Base-by-base conservation (phyloP, 2,329 filamentous ascomycete genomes). In the Aspergillus sp. region DNA sequence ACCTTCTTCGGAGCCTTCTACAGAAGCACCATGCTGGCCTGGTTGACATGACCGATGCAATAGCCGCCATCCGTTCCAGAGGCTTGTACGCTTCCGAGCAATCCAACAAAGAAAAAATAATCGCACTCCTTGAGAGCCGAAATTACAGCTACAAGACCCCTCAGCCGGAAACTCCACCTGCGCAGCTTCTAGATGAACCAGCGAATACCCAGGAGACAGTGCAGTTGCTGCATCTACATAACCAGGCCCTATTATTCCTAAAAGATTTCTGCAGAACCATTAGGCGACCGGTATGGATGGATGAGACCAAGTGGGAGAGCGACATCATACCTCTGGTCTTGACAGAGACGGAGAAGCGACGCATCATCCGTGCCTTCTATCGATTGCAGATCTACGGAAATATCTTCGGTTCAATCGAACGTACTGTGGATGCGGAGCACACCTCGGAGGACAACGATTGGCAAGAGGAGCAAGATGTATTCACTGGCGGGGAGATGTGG, bases 51-150 rank as follows among this genome's bases (percentile, higher is more conserved):
- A 7, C 36, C 4, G 68, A 69, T 23, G 66, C 66, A 17, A 36
- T 70, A 11, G 44, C 58, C 30, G 66, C 67, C 8, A 36, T 67
- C 13, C 67, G 67, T 27, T 68, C 68, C 2, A 57, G 56, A 56
- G 60, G 58, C 1, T 27, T 70, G 1, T 30, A 57, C 3, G 58
- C 54, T 7, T 13, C 19, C 54, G 11, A 11, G 1, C 11, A 3
- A n/a, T 17, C 44, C 1, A 50, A 64, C 10, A 60, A 53, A n/a
- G 60, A 60, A 5, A 54, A 62, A 2, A 63, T 62, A 3, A 64
- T 67, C 50, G 60, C 59, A 1, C 21, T 68, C 3, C 21, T 69
- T 4, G 65, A 68, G n/a, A 19, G 19, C 8, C 58, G 65, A 58
- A 61, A 62, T 8, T 66, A 65, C 25, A 63, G 50, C 27, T 49